Base-by-base conservation (phyloP, 2,329 filamentous ascomycete genomes). In the Aquanectria penicillioides region DNA sequence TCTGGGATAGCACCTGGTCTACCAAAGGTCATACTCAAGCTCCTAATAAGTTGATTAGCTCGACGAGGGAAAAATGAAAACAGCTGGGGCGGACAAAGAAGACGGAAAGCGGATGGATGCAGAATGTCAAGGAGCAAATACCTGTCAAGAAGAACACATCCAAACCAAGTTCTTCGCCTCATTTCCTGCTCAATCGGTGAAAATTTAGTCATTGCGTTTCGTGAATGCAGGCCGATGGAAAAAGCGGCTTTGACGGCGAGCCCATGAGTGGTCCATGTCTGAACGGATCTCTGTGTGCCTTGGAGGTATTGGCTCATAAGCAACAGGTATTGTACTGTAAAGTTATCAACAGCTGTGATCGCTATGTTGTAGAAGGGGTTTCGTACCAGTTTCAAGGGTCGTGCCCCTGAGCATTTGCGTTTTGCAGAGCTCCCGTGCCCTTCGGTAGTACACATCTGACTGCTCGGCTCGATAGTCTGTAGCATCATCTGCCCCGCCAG, bases 211-310 rank as follows among this genome's bases (percentile, higher is more conserved):
- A 73, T 71, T 0, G 76, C 73, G 17, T 78, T 67, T 3, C 69
- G 69, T 0, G 79, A 83, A 57, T 86, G 83, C 0, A 86, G 67
- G 0, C 84, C 83, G 2, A 86, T 70, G 25, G 83, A 79, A 22
- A 83, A 71, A 0, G 83, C 83, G 1, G 80, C 78, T 57, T 78
- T 81, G 3, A 85, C 77, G 0, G 82, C 78, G 1, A 86, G 73
- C 0, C 84, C 83, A 59, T 86, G 84, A 0, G 81, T 75, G 0
- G 76, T 81, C 83, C 83, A 86, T 2, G 83, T 80, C 51, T 84
- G 78, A 2, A 83, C 74, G 0, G 83, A 84, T 17, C 78, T 79
- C 31, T 83, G 80, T 0, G 82, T 84, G 2, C 83, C 82, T 63
- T 86, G 83, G 0, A 85, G 73, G 55, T 85, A 86, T 43, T 83